These are phyloP conservation scores for Aquanectria penicillioides DNA, from an alignment of 2,329 filamentous ascomycete species.

Conservation along the genomic window DNA sequence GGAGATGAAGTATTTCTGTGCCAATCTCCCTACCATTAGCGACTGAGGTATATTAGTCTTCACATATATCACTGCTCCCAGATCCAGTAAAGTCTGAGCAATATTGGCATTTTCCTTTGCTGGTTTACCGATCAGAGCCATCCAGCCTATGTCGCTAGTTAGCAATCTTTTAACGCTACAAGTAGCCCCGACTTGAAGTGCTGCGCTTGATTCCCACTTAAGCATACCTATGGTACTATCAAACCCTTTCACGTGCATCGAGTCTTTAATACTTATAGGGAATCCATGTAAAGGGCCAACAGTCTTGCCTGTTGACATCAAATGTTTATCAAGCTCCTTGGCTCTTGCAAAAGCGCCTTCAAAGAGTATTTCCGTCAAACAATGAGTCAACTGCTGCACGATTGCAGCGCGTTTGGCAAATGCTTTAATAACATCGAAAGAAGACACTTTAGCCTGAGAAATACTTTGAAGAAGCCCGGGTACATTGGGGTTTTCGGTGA, in stretches of 20 bases:
- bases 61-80: conserved; percentile 24
- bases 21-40: conserved; percentile 17
- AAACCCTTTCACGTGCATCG: conserved; percentile 9
- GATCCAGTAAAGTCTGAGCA: conserved; percentile 12
- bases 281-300: conserved; percentile 21
- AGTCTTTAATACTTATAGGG: conserved; percentile 24
- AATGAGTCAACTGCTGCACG: conserved; percentile 31
- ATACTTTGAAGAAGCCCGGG: not conserved
- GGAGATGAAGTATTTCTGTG: not conserved
- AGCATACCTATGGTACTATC: conserved; percentile 12
- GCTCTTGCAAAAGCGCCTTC: conserved; percentile 12
- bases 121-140: conserved; percentile 12
- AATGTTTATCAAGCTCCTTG: conserved; percentile 4
- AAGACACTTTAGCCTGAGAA: conserved; percentile 20
- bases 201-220: not conserved
- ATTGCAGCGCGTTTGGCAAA: conserved; percentile 21
- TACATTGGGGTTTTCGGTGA: not conserved
- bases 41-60: conserved; percentile 29
- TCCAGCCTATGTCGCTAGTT: not conserved
- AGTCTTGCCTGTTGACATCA: conserved; percentile 10
- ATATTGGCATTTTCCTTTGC: conserved; percentile 4
- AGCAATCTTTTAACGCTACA: not conserved
- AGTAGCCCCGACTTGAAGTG: too few species aligned
- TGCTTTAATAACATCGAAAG: conserved; percentile 13
- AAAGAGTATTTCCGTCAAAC: conserved; percentile 19